Base-by-base conservation (phyloP, 1,139 yeast species). In the Taphrina pruni region DNA sequence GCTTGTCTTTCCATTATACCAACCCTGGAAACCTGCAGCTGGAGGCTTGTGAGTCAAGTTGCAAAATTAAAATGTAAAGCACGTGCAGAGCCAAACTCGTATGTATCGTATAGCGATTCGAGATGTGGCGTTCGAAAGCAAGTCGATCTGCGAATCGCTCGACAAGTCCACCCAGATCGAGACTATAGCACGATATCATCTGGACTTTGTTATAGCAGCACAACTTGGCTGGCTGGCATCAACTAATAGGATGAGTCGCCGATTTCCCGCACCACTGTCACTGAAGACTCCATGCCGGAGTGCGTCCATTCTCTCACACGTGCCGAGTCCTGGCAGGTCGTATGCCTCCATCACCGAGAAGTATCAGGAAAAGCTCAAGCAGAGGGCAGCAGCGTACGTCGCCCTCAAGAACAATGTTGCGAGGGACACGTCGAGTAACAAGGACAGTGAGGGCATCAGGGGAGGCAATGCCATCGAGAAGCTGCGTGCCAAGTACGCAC, bases 371-470 rank as follows among this genome's bases (percentile, higher is more conserved):
- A 82, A 86, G 75, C 77, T 87, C 60, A 80, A 82, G 56, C 75
- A 79, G 66, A 83, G 81, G 74, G 90, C 89, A 0, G 77, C 78
- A 66, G 80, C 80, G 69, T 76, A 81, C 38, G 87, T 87, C 11
- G 80, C 81, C 6, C 75, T 79, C 1, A 79, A 84, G 55, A 80
- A 90, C 2, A 87, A 86, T 11, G 90, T 89, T 71, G 80, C 93
- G 73, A 85, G 88, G 75, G 32, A 26, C 32, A 26, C 32, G 32
- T 84, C 81, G 60, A 85, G 84, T 73, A 79, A 89, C 72, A 86
- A 87, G 74, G 89, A 86, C 57, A 41, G 48, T 55, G 69, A 50
- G 50, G 64, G 64, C 8, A 21, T 57, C 46, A 46, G 43, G 4
- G 69, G 64, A 21, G 43, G 45, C 64, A 57, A 56, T 21, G 64